A percentile compares a stretch with the other conserved stretches of the same genome.
phyloP scores from a whole-genome alignment of 2,329 filamentous ascomycete genomes.

The Seiridium cupressi region DNA sequence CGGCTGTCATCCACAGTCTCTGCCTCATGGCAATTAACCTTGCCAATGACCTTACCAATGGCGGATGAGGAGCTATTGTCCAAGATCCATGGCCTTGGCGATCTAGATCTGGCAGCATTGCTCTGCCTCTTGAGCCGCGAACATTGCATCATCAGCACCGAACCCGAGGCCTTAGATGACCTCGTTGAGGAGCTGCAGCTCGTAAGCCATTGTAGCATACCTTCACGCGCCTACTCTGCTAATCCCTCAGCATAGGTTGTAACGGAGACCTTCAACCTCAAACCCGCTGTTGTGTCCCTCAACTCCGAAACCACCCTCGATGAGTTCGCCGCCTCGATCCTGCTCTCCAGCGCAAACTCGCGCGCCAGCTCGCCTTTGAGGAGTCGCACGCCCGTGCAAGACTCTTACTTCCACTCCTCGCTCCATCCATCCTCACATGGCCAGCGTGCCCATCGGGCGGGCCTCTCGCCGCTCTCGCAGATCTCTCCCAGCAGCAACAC shows the following conservation, averaged over 20 bases:
- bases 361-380: conserved; percentile 20
- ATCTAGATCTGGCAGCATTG: conserved; percentile 83
- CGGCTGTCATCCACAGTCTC: not conserved
- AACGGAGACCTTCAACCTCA: conserved; percentile 69
- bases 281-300: conserved; percentile 70
- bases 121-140: conserved; percentile 79
- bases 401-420: conserved; percentile 16
- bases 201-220: conserved; percentile 39
- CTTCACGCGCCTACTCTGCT: not conserved
- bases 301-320: conserved; percentile 72
- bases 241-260: conserved; percentile 51
- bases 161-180: conserved; percentile 58
- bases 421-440: conserved; percentile 12
- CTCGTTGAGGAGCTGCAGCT: conserved; percentile 73
- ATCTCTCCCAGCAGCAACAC: not conserved
- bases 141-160: conserved; percentile 84
- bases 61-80: conserved; percentile 60
- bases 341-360: conserved; percentile 26
- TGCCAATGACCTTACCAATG: conserved; percentile 41
- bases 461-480: conserved; percentile 4
- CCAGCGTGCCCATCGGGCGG: conserved; percentile 21
- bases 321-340: conserved; percentile 72
- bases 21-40: conserved; percentile 11
- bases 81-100: conserved; percentile 75
- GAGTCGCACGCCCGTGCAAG: conserved; percentile 13